Percentiles rank a stretch among this genome's conserved stretches.
phyloP scores from a whole-genome alignment of 2,329 filamentous ascomycete species.

The Hortaea sp. region DNA sequence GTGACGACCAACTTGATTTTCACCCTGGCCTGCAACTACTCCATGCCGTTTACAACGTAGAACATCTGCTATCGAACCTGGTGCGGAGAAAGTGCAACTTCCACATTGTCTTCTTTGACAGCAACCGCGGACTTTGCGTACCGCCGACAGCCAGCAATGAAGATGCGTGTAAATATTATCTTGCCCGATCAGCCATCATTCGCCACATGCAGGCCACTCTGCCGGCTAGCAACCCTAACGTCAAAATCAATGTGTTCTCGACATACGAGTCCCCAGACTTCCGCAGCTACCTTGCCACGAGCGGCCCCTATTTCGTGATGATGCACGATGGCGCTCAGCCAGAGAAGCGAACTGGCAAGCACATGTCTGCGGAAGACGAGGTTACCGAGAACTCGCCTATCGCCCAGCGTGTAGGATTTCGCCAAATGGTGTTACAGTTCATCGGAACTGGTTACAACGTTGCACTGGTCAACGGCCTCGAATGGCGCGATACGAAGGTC shows the following conservation, averaged over 20 bases:
- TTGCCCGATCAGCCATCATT: conserved; percentile 55
- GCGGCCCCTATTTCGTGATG: conserved; percentile 57
- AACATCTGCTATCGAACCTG: conserved; percentile 53
- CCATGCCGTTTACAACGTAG: conserved; percentile 59
- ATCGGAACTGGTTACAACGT: conserved; percentile 49
- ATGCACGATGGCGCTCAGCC: conserved; percentile 50
- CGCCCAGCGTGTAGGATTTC: conserved; percentile 20
- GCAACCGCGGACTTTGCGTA: conserved; percentile 46
- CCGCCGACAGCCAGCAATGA: conserved; percentile 31
- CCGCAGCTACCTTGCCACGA: conserved; percentile 41
- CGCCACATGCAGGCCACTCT: conserved; percentile 48
- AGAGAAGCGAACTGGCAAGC: conserved; percentile 12
- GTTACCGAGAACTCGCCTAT: conserved; percentile 3
- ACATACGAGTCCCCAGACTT: conserved; percentile 43
- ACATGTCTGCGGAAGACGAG: conserved; percentile 4
- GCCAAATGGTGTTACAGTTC: conserved; percentile 46
- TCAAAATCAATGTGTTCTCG: conserved; percentile 39
- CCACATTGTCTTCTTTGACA: conserved; percentile 58
- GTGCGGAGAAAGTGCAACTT: conserved; percentile 58
- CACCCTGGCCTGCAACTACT: conserved; percentile 59
- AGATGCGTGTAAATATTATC: conserved; percentile 43
- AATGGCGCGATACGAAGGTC: conserved; percentile 54
- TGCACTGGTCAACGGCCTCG: conserved; percentile 53
- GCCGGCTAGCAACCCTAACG: conserved; percentile 25
- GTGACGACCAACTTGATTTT: conserved; percentile 55